A percentile compares a stretch with the other conserved stretches of the same genome.
Evolutionary conservation across 202 grass and related monocot species (phyloP).

Genomic region (Zoysia matrella): DNA sequence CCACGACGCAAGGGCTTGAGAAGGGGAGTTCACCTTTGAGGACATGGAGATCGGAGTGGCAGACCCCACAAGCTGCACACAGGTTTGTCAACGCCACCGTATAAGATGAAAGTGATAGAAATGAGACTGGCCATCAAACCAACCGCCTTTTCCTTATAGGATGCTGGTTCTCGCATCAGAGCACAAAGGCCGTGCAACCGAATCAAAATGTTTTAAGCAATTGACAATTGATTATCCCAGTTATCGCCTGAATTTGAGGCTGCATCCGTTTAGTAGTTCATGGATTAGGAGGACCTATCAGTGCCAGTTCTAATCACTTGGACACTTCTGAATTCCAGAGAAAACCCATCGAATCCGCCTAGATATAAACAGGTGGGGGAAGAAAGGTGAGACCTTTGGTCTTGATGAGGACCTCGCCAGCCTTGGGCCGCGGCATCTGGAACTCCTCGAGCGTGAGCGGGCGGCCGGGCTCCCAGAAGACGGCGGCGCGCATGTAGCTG

Average conservation of each 20-base stretch:
- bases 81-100: conserved; percentile 15
- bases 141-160: background rate
- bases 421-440: conserved; percentile 88
- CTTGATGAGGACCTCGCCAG: conserved; percentile 89
- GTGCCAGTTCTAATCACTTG: background rate
- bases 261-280: background rate
- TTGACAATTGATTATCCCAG: background rate
- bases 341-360: background rate
- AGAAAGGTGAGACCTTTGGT: conserved; percentile 63
- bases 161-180: background rate
- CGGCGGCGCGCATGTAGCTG: conserved; percentile 79
- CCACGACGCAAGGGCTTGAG: conserved; percentile 81
- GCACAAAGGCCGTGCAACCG: background rate
- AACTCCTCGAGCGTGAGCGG: conserved; percentile 92
- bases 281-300: background rate
- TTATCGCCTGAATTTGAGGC: background rate
- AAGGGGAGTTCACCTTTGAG: conserved; percentile 96
- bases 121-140: background rate
- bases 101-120: conserved; percentile 21
- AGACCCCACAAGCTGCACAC: conserved; percentile 88
- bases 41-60: conserved; percentile 96
- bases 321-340: background rate
- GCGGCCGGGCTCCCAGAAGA: conserved; percentile 95
- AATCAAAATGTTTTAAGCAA: background rate
- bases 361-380: background rate